Base-by-base conservation (phyloP, 2,329 filamentous ascomycete species). In the Lanzia echinophila region DNA sequence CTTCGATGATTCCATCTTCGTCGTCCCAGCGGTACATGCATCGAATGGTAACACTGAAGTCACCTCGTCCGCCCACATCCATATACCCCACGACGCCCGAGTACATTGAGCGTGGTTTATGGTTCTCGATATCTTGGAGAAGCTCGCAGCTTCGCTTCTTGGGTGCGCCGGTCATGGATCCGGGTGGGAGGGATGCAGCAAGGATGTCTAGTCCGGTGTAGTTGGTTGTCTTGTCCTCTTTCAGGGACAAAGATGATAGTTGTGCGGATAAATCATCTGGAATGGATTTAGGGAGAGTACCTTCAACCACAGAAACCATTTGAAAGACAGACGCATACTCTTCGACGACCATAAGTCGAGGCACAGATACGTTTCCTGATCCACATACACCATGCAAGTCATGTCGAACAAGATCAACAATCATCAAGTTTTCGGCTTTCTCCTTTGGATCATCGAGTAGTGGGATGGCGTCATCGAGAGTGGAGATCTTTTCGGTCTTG, bases 371-470 rank as follows among this genome's bases (percentile, higher is more conserved):
- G 55, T 81, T 79, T 0, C 83, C 84, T 1, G 86, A 79, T 5
- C 88, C 88, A 57, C 86, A 89, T 8, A 95, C 84, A n/a, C 85
- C 83, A 69, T 95, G 87, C 12, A 97, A 75, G 69, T 97, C 92
- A 66, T 97, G 92, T 0, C 92, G 82, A n/a, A 96, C 94, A 1
- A 97, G 77, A 69, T 97, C 92, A 2, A 96, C 91, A 63, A 97
- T 96, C 94, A 97, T 97, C 22, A 97, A 79, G 66, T 97, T 97
- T 73, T 97, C 92, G 0, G 92, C 92, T 63, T 88, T 84, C 69
- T 97, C 94, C 69, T 97, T 97, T 20, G 88, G 86, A 0, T 88
- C 79, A 54, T 86, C 82, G 13, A 96, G 79, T 38, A 95, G 81
- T 28, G 74, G 72, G 57, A 85, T 82, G 1, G 92, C 91, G 63